phyloP scores from a whole-genome alignment of 2,329 filamentous ascomycete species.

The Ophiostoma tasmaniense region DNA sequence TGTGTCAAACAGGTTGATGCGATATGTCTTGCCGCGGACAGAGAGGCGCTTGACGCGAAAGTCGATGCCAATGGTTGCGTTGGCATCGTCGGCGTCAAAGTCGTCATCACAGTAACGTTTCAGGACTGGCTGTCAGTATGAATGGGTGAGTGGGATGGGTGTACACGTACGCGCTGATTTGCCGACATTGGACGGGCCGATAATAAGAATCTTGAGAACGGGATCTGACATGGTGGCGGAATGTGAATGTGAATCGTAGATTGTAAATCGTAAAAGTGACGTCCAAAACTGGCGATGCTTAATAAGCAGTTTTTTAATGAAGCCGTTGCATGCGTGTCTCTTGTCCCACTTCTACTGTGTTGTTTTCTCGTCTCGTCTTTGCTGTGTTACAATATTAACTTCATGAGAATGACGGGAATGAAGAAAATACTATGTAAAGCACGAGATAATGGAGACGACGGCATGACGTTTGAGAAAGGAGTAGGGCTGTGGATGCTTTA shows the following conservation, averaged over 20 bases:
- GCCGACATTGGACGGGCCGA: slow-evolving; percentile 47
- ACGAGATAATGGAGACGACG: too few relatives aligned
- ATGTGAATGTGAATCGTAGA: background rate
- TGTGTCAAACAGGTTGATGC: slow-evolving; percentile 46
- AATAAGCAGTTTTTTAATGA: background rate
- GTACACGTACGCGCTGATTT: slow-evolving; percentile 43
- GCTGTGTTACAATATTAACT: background rate
- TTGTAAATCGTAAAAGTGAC: background rate
- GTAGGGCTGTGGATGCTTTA: background rate
- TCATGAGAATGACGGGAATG: background rate
- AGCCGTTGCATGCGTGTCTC: too few relatives aligned
- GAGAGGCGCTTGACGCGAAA: slow-evolving; percentile 49
- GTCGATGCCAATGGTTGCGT: slow-evolving; percentile 50
- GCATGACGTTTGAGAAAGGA: background rate
- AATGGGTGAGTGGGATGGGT: background rate
- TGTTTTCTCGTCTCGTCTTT: background rate
- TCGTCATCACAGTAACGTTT: slow-evolving; percentile 49
- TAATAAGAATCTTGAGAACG: slow-evolving; percentile 46
- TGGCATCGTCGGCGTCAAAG: slow-evolving; percentile 46
- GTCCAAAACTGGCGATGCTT: background rate
- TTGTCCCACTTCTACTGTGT: background rate
- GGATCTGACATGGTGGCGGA: slow-evolving; percentile 29
- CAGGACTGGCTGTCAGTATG: slow-evolving; percentile 34
- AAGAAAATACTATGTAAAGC: background rate
- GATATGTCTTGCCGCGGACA: slow-evolving; percentile 43